These are phyloP conservation scores for Calonectria pauciramosa DNA, from an alignment of 2,329 filamentous ascomycete genomes.

Conservation along the genomic window DNA sequence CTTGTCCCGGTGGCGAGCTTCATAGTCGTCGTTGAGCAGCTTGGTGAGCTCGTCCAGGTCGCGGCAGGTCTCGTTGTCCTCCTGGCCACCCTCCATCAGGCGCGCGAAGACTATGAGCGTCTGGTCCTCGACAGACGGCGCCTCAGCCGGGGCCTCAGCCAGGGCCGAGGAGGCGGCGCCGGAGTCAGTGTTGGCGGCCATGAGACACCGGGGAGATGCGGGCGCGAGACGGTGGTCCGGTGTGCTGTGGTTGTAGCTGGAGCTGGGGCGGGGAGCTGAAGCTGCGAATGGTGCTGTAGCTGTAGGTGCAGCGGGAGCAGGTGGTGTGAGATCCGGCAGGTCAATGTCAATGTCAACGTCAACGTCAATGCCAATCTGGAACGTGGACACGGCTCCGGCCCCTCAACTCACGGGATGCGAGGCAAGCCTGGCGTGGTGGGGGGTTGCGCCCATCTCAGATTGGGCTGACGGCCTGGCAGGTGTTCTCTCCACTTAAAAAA, in stretches of 20 bases:
- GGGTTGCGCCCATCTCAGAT: constrained; percentile 10
- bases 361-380: background rate
- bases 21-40: constrained; percentile 69
- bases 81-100: constrained; percentile 90
- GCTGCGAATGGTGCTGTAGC: background rate
- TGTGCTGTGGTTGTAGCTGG: background rate
- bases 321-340: background rate
- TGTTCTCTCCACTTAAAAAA: constrained; percentile 13
- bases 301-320: background rate
- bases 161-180: constrained; percentile 18
- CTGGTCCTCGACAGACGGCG: constrained; percentile 67
- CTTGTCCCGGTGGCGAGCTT: constrained; percentile 51
- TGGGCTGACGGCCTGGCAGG: constrained; percentile 6
- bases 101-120: constrained; percentile 86
- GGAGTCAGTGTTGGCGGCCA: constrained; percentile 26
- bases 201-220: constrained; percentile 18
- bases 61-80: constrained; percentile 78
- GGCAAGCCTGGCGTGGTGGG: background rate
- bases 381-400: constrained; percentile 11
- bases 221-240: background rate
- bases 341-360: background rate
- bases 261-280: background rate
- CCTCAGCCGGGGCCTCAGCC: background rate
- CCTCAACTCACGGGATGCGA: constrained; percentile 11
- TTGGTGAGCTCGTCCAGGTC: constrained; percentile 72